These are phyloP conservation scores for Cairneyella variabilis DNA, from an alignment of 495 filamentous ascomycete genomes.

Conservation along the genomic window DNA sequence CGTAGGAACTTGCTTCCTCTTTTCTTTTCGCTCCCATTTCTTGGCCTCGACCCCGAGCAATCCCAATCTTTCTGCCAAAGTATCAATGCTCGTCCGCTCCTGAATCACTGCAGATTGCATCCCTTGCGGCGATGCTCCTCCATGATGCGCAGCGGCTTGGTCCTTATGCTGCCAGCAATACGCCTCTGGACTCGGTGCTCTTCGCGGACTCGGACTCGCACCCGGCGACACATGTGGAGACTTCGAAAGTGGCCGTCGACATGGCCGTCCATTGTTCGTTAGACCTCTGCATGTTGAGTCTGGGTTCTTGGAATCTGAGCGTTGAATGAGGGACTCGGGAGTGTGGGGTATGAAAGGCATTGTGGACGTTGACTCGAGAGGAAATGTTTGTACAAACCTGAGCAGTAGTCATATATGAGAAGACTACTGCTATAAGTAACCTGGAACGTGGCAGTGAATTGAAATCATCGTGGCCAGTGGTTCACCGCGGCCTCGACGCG, in stretches of 20 bases:
- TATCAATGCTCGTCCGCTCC: conserved; percentile 74
- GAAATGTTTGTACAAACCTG: conserved; percentile 15
- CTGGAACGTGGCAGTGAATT: conserved; percentile 10
- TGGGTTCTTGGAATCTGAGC: conserved; percentile 80
- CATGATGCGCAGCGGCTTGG: conserved; percentile 57
- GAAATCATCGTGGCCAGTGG: conserved; percentile 18
- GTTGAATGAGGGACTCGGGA: conserved; percentile 73
- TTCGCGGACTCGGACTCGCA: conserved; percentile 16
- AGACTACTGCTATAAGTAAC: background rate
- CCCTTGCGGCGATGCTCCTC: conserved; percentile 20
- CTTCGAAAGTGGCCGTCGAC: conserved; percentile 61
- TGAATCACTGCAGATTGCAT: conserved; percentile 30
- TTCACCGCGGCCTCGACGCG: conserved; percentile 3
- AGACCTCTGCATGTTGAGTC: conserved; percentile 84
- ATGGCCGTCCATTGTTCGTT: conserved; percentile 71
- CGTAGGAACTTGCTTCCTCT: conserved; percentile 1
- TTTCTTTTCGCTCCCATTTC: conserved; percentile 12
- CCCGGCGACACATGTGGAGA: conserved; percentile 33
- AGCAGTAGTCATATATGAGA: conserved; percentile 2
- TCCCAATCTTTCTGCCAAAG: conserved; percentile 72
- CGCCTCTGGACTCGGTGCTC: conserved; percentile 19
- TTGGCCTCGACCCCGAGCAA: conserved; percentile 42
- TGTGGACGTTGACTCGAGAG: conserved; percentile 1
- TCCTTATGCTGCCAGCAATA: conserved; percentile 97
- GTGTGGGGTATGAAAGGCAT: conserved; percentile 61